Base-by-base conservation (phyloP, 2,329 filamentous ascomycete genomes). In the Leptographium flavum region DNA sequence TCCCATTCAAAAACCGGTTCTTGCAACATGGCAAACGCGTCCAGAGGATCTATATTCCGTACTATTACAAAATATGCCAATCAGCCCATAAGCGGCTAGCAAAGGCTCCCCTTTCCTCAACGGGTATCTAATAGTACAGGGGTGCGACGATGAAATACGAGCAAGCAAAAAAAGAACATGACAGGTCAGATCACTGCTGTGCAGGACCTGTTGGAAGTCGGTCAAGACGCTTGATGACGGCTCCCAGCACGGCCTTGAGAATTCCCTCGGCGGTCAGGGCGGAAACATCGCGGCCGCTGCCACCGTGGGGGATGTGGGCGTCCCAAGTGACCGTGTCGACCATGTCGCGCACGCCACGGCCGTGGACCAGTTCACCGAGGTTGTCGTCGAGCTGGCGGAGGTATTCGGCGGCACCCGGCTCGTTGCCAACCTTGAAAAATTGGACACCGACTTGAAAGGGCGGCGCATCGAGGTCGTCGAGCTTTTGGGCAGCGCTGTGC, bases 381-480 rank as follows among this genome's bases (percentile, higher is more conserved):
- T 73, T 73, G 58, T 95, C 84, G 57, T 96, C 90, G 8, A 96
- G 69, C 39, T 79, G 70, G 53, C 73, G 66, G 33, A 96, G 67
- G 45, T 81, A 77, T 52, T 69, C 62, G 2, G 70, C 68, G 0
- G 88, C 90, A 0, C 62, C 66, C 1, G 64, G 57, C 53, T 94
- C 85, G 42, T 74, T 71, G 46, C 92, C 90, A 38, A 96, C 83
- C 63, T 95, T 90, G 68, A 96, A 94, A 67, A 96, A 96, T 60
- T 96, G 90, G 46, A 96, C 77, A 30, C 90, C 90, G 9, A 95
- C 69, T 65, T 96, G 92, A 69, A 83, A 83, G 1, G 79, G 71
- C 4, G 81, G 77, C 0, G 87, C 87, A 9, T 79, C 71, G 8
- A 83, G 60, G 43, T 62, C 62, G 56, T 92, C 82, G 28, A 96